Base-by-base conservation (phyloP, 164 flowering plant genomes). In the Magnolia kwangsiensis region DNA sequence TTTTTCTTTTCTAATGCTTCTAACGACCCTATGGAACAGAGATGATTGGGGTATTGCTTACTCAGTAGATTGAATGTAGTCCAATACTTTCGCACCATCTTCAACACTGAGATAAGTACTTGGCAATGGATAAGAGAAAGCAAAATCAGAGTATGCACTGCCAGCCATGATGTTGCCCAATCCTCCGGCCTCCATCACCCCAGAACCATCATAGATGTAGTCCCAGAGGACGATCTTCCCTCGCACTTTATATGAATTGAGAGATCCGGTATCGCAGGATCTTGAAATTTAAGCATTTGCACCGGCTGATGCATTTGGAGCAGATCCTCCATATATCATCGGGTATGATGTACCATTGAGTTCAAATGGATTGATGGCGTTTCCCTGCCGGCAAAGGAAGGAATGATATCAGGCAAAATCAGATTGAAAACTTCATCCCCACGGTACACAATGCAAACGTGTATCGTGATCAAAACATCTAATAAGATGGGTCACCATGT, bases 21-120 rank as follows among this genome's bases (percentile, higher is more conserved):
- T 37, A 7, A 7, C 59, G 5, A 50, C 7, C 24, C 14, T 6
- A 2, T 23, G 4, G n/a, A 69, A 31, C 45, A 37, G 45, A 37
- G 29, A 31, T 16, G 24, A 55, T 23, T 16, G 2, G 13, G 11
- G 11, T 29, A 16, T 68, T 4, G 23, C 71, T 66, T 82, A 89
- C 90, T 80, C 83, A n/a, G 88, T 80, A 67, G 78, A 70, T 65
- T 81, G 81, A 0, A 83, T 13, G 77, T 89, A 90, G 2, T 8
- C 85, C 70, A 18, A 59, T n/a, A 7, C 21, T 24, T 13, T 51
- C 1, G 14, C 16, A 14, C 85, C 90, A 76, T 87, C 87, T 8
- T 66, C 19, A 4, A n/a, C 1, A 11, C 55, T 51, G 50, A 91
- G 7, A 61, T 71, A 63, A 8, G 89, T 67, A 13, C 82, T 83